Conservation (phyloP, 345 rosid genomes). For the Pistacia integerrima region DNA sequence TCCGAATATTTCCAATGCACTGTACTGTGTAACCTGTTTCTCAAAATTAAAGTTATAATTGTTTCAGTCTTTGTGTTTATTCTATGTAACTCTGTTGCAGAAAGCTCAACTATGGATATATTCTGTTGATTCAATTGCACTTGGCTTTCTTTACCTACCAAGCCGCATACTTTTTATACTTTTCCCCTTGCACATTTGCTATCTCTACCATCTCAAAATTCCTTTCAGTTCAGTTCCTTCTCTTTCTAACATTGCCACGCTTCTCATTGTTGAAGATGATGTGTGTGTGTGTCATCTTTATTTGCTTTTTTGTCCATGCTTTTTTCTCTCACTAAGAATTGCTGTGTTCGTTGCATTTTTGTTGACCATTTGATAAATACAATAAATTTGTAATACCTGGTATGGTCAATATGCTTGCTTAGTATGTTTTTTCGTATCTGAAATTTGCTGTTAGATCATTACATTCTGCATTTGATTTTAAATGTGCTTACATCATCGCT, state of each 20-base stretch:
- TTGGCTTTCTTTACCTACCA: background rate
- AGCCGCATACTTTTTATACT: background rate
- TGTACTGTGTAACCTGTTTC: background rate
- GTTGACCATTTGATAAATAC: background rate
- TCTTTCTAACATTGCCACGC: background rate
- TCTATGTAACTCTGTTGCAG: background rate
- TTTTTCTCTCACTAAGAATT: background rate
- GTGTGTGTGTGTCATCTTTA: background rate
- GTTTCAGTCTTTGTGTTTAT: background rate
- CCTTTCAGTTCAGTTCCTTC: background rate
- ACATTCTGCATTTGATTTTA: background rate
- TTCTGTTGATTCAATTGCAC: background rate
- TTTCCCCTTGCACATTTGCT: background rate
- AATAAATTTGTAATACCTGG: background rate
- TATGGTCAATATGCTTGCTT: background rate
- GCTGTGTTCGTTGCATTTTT: background rate
- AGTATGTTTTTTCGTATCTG: background rate
- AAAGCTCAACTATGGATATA: background rate
- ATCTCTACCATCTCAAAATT: background rate
- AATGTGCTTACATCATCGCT: background rate
- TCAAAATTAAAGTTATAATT: background rate
- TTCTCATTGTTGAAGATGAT: background rate
- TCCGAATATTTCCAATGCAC: too few relatives aligned
- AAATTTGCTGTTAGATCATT: background rate
- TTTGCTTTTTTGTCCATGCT: background rate